Evolutionary conservation across 345 rosid species (phyloP).

Genomic region (Ceriops zippeliana): DNA sequence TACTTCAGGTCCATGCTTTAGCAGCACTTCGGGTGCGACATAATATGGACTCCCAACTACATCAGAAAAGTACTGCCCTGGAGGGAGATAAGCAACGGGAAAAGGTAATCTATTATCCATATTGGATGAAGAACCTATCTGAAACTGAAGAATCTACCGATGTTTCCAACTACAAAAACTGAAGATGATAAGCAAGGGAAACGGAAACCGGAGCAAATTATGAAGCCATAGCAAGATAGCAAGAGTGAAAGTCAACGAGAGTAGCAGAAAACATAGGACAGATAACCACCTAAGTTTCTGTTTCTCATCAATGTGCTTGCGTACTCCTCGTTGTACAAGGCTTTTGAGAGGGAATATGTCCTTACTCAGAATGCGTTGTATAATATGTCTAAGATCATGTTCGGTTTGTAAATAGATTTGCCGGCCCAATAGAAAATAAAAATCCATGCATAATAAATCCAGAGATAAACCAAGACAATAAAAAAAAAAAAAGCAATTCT

Average conservation of each 20-base stretch:
- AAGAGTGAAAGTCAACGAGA: too few relatives aligned
- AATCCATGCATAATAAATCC: background rate
- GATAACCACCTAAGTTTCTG: too few relatives aligned
- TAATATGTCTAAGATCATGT: too few relatives aligned
- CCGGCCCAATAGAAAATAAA: background rate
- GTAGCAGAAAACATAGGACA: too few relatives aligned
- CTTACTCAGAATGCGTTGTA: too few relatives aligned
- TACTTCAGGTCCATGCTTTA: constrained; percentile 77
- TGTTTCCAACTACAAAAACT: background rate
- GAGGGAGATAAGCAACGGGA: constrained; percentile 10
- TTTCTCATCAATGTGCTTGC: too few relatives aligned
- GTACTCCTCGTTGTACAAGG: too few relatives aligned
- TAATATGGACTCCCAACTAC: constrained; percentile 98
- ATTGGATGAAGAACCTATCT: background rate
- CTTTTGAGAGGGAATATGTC: too few relatives aligned
- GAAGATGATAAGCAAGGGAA: too few relatives aligned
- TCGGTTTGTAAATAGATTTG: too few relatives aligned
- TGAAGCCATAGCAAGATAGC: too few relatives aligned
- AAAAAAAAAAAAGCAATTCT: background rate
- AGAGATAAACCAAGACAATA: background rate
- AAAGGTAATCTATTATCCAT: constrained; percentile 7
- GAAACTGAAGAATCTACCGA: constrained; percentile 2
- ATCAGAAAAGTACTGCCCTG: constrained; percentile 77
- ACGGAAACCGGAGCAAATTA: too few relatives aligned
- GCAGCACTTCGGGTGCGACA: constrained; percentile 95